Base-by-base conservation (phyloP, 2,329 filamentous ascomycete genomes). In the Fusarium beomiforme region DNA sequence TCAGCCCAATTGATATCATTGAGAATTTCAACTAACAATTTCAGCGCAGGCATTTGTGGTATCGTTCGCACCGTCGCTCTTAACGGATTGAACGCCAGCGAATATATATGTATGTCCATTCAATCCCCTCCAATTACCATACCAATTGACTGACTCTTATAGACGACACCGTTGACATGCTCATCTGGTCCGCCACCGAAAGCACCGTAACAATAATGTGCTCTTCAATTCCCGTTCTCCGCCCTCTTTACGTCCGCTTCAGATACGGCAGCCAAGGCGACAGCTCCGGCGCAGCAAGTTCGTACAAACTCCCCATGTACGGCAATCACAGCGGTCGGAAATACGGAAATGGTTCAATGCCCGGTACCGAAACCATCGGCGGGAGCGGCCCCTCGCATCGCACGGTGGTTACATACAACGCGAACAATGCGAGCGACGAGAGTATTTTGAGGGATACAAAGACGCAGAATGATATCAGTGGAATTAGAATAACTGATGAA, bases 201-300 rank as follows among this genome's bases (percentile, higher is more conserved):
- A 71, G 68, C 9, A 69, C 59, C 1, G 68, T 61, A 7, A 71
- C 68, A 3, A 71, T 71, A 24, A 66, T 71, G 57, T 72, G 64
- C 13, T 71, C 64, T 0, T 59, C 68, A 2, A 72, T 72, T 6
- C 64, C 69, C 3, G 57, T 72, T 1, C 23, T 71, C 11, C 59
- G 68, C 1, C 69, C 69, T 2, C 39, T 71, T 1, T 72, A 71
- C 10, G 59, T 69, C 0, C 69, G 64, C 13, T 59, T 69, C 37
- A 10, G 53, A 1, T 71, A 72, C 33, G 64, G 69, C 8, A 62
- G 56, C 26, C 55, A 72, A 26, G 64, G 59, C 10, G 64, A 69
- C 11, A 71, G 59, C 12, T 60, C 65, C 2, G 51, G 51, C 0
- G 43, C 21, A 0, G 29, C 24, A 1, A 69, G 42, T 1, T 62